Evolutionary conservation across 2,329 filamentous ascomycete species (phyloP).

Genomic region (Scopulariopsis brevicaulis): DNA sequence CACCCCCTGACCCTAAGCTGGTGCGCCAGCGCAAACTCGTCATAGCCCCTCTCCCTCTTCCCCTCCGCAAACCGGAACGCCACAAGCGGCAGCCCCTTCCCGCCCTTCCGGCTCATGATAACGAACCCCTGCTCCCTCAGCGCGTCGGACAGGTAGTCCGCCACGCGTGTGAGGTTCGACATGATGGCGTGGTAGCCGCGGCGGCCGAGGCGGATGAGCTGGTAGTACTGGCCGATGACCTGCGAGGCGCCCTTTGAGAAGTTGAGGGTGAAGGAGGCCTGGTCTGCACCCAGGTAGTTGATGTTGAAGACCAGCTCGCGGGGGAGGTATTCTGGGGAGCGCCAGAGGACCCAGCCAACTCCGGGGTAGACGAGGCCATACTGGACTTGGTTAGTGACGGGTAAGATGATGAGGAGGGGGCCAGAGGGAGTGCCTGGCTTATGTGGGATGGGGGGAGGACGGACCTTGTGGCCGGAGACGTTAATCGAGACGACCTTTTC

Average conservation of each 20-base stretch:
- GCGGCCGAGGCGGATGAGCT: constrained; percentile 89
- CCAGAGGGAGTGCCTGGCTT: neutral
- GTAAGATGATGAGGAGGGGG: neutral
- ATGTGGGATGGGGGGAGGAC: constrained; percentile 27
- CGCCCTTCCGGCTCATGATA: constrained; percentile 74
- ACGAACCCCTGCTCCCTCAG: constrained; percentile 70
- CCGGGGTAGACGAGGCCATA: constrained; percentile 70
- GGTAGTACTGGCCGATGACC: constrained; percentile 95
- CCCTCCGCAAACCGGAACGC: constrained; percentile 63
- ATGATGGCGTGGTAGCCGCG: constrained; percentile 87
- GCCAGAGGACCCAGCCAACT: constrained; percentile 91
- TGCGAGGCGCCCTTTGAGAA: constrained; percentile 93
- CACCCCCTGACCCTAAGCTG: constrained; percentile 78
- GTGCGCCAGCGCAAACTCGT: constrained; percentile 73
- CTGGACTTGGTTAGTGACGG: constrained; percentile 14
- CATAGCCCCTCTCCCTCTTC: constrained; percentile 46
- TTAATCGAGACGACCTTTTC: constrained; percentile 89
- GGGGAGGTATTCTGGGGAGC: constrained; percentile 70
- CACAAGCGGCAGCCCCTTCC: constrained; percentile 75
- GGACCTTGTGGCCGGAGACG: constrained; percentile 76
- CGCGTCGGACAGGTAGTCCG: constrained; percentile 71
- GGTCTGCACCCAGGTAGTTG: constrained; percentile 94
- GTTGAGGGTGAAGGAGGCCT: constrained; percentile 92
- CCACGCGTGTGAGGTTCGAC: constrained; percentile 81
- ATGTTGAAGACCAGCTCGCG: constrained; percentile 97